Evolutionary conservation across 176 grass and related monocot genomes (phyloP).

Genomic region (Chloris gayana): DNA sequence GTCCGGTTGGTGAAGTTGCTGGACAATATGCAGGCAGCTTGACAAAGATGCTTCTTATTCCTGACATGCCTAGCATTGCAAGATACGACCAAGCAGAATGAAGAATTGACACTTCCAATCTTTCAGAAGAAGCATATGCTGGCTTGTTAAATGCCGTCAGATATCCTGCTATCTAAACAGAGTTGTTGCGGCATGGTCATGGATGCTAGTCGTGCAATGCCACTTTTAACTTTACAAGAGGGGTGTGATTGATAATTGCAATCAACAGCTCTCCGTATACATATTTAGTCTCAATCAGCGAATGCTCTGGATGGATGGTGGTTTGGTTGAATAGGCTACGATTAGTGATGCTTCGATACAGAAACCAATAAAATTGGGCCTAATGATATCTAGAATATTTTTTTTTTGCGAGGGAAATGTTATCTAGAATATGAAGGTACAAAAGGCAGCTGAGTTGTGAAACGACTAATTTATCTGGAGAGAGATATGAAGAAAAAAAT

Average conservation of each 20-base stretch:
- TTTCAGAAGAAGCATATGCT: not conserved
- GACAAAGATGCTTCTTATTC: slow-evolving; percentile 13
- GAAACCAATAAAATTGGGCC: no score
- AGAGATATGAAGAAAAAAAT: not conserved
- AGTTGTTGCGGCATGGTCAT: not conserved
- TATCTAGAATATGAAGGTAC: no score
- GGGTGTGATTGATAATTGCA: no score
- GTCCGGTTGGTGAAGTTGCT: slow-evolving; percentile 19
- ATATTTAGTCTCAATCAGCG: no score
- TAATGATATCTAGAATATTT: no score
- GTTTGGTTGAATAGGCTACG: no score
- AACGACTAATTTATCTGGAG: not conserved
- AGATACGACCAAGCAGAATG: no score
- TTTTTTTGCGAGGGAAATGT: no score
- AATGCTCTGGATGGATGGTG: no score
- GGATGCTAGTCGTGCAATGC: not conserved
- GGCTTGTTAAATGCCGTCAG: not conserved
- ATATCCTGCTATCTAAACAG: not conserved
- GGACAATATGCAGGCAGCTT: not conserved
- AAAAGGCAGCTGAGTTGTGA: not conserved
- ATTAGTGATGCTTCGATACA: no score
- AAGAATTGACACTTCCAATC: not conserved
- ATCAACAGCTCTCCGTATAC: no score
- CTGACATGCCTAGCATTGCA: not conserved
- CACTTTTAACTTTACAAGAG: not conserved